Evolutionary conservation across 257 asterid species (phyloP), one percentile per base, ranked within the genome.

Genomic region (Prunella vulgaris): DNA sequence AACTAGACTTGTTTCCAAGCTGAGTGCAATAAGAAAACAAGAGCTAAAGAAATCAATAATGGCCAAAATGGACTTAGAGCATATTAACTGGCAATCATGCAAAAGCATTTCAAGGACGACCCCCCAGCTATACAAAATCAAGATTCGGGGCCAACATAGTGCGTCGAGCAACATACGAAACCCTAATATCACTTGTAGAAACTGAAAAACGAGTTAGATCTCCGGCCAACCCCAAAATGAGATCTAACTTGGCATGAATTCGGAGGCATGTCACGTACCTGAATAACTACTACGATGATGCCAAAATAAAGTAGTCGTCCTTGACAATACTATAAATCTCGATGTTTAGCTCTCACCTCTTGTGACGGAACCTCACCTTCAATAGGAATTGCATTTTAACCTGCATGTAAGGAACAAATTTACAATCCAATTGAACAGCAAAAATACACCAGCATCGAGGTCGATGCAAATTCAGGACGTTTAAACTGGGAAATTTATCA

Each of bases 361-460:
- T 94, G 83, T 91, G 95, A 77, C 85, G 85, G 82, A 94, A 94
- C 87, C 84, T 85, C 76, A 94, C 98, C 89, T 89, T 94, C 89
- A 91, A 66, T 46, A 94, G 76, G 82, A 86, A 94, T 82, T 94
- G 99, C 92, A 94, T 52, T 85, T 94, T 89, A 49, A 94, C 97
- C 99, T 94, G 83, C 79, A 77, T 21, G 18, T 27, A 64, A 72
- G 9, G 73, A 13, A 7, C 7, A 22, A 12, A 48, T 6, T 13
- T 3, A 9, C 0, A 17, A 51, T 51, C 27, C 13, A 18, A 51
- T 6, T 30, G 0, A 3, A 30, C 5, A 32, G 5, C 33, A 28
- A 28, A 28, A 3, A 3, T 3, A 28, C 33, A 28, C 33, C 33
- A 28, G 33, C 33, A 28, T 28, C 38, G 6, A 32, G 6, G 6